phyloP scores from a whole-genome alignment of 345 rosid species.

The sweet orange (Citrus sinensis) region DNA sequence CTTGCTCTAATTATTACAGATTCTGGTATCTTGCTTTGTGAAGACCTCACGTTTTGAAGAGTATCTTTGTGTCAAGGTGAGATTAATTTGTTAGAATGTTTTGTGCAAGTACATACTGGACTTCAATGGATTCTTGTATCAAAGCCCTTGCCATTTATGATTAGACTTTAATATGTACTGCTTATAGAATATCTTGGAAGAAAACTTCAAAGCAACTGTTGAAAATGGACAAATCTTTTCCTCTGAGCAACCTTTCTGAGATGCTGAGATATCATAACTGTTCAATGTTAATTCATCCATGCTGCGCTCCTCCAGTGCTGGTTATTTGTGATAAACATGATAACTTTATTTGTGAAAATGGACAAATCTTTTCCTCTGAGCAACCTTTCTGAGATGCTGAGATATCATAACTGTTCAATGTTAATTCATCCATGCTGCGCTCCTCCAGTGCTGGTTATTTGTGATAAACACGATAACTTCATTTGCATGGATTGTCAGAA shows the following conservation, averaged over 20 bases:
- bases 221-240: not conserved
- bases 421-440: not conserved
- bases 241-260: not conserved
- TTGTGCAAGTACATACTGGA: conserved; percentile 5
- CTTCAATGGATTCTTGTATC: not conserved
- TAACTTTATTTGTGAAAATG: not conserved
- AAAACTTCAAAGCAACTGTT: not conserved
- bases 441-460: not conserved
- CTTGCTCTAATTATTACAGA: conserved; percentile 42
- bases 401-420: not conserved
- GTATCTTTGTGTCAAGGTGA: conserved; percentile 83
- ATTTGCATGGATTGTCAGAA: not conserved
- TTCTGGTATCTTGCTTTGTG: conserved; percentile 85
- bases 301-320: not conserved
- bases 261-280: not conserved
- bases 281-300: not conserved
- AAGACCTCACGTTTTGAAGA: conserved; percentile 89
- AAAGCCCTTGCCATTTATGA: not conserved
- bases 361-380: not conserved
- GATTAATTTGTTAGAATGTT: not conserved
- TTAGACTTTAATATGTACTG: not conserved
- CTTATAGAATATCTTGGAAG: not conserved
- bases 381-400: not conserved
- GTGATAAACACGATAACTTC: not conserved
- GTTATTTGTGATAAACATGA: not conserved